Evolutionary conservation across 345 rosid genomes (phyloP), one percentile per base, ranked within the genome.

Genomic region (Citrus trifoliata): DNA sequence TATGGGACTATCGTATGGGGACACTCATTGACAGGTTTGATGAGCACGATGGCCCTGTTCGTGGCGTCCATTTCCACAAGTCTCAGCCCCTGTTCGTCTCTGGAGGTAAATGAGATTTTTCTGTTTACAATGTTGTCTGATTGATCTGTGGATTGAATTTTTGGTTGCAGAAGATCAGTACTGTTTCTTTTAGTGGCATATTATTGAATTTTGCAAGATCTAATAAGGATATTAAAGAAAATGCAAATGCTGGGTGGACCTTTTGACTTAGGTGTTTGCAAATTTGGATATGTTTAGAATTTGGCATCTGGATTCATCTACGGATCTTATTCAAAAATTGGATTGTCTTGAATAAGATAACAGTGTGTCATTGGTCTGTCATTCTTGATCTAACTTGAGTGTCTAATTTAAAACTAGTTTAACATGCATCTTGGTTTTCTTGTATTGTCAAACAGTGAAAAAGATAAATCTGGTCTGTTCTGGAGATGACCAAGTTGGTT

Each of bases 1-100:
- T 94, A 69, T 96, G 98, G 99, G 99, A 96, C 83, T 96, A 96
- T 73, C 94, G 99, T 7, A 94, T 94, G 97, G 98, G 97, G 60
- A 96, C 99, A 63, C 82, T 96, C 75, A 93, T 96, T 55, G 99
- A 94, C 79, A 78, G 98, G 59, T 94, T 96, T 63, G 99, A 96
- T 38, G 98, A 96, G 86, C 99, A 96, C 63, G 99, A 96, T 59
- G 99, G 99, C 38, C 99, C 98, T 22, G 99, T 96, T 73, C 98
- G 99, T 37, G 98, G 98, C 10, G 99, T 96, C 59, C 98, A 96
- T 83, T 96, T 96, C 85, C 99, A 96, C 85, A 84, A 67, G 40
- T 87, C 99, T 53, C 99, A 96, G 86, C 98, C 98, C 28, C 82
- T 96, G 16, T 94, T 96, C 72, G 99, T 96, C 28, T 96, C 98